A percentile compares a stretch with the other conserved stretches of the same genome.
Conservation (phyloP, 1,284 basidiomycete genomes). For the Tremellales sp. region DNA sequence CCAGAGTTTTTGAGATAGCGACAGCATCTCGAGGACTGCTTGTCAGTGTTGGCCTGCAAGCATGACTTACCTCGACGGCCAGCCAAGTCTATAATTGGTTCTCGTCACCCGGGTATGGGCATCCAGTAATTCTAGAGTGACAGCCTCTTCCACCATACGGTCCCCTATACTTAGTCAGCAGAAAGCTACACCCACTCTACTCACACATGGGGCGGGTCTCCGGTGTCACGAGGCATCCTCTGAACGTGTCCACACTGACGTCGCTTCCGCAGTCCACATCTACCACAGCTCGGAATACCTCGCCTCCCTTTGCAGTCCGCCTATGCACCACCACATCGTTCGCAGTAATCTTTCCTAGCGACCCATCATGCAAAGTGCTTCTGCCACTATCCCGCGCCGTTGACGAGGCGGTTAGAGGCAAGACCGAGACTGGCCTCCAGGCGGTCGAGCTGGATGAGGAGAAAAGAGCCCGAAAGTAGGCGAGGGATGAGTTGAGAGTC, state of each 20-base stretch:
- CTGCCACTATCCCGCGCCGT: slow-evolving; percentile 25
- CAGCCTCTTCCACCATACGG: slow-evolving; percentile 79
- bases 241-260: slow-evolving; percentile 71
- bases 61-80: slow-evolving; percentile 83
- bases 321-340: slow-evolving; percentile 50
- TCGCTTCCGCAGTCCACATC: slow-evolving; percentile 69
- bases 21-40: slow-evolving; percentile 83
- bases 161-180: slow-evolving; percentile 59
- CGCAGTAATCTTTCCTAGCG: slow-evolving; percentile 37
- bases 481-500: slow-evolving; percentile 38
- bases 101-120: slow-evolving; percentile 77
- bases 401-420: slow-evolving; percentile 26
- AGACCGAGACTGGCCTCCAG: slow-evolving; percentile 48
- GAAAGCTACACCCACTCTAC: slow-evolving; percentile 10
- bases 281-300: slow-evolving; percentile 76
- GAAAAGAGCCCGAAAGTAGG: slow-evolving; percentile 47
- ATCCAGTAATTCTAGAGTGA: slow-evolving; percentile 81
- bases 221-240: slow-evolving; percentile 74
- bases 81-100: slow-evolving; percentile 87
- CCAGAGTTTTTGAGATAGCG: slow-evolving; percentile 79
- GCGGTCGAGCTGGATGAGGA: slow-evolving; percentile 39
- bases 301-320: slow-evolving; percentile 55
- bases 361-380: slow-evolving; percentile 19
- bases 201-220: slow-evolving; percentile 73
- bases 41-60: slow-evolving; percentile 24